These are phyloP conservation scores for Fusarium odoratissimum DNA, from an alignment of 2,329 filamentous ascomycete genomes.

Conservation along the genomic window DNA sequence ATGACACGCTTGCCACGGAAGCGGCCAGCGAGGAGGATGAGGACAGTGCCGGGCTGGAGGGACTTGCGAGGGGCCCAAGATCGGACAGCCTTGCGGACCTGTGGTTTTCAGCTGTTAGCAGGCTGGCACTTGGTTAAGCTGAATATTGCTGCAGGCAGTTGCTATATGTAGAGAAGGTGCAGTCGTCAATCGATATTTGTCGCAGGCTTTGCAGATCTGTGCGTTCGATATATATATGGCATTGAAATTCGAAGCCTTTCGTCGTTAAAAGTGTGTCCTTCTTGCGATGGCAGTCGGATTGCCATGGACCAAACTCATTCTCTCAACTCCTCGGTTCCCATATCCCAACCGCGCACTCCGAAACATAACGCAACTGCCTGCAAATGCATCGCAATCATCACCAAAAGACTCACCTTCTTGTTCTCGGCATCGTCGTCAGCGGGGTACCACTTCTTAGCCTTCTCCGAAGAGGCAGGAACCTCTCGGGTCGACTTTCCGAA, in stretches of 20 bases:
- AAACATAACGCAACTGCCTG: constrained; percentile 25
- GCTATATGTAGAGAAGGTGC: not conserved
- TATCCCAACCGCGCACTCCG: constrained; percentile 11
- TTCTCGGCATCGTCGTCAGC: constrained; percentile 88
- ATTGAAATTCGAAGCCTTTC: constrained; percentile 27
- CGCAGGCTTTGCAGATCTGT: constrained; percentile 18
- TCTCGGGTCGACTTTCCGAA: constrained; percentile 97
- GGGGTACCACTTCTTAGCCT: constrained; percentile 99
- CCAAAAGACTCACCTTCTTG: constrained; percentile 86
- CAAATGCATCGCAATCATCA: constrained; percentile 40
- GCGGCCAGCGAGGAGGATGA: constrained; percentile 98
- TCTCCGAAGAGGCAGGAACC: constrained; percentile 86
- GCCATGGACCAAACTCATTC: constrained; percentile 14
- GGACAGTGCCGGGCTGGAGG: constrained; percentile 93
- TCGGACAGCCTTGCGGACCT: constrained; percentile 96
- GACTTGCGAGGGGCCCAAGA: constrained; percentile 87
- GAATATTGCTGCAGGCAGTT: constrained; percentile 14
- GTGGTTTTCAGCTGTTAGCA: constrained; percentile 51
- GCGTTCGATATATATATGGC: constrained; percentile 27
- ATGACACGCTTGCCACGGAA: constrained; percentile 99
- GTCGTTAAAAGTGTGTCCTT: constrained; percentile 16
- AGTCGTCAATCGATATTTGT: constrained; percentile 34
- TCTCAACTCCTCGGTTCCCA: constrained; percentile 25
- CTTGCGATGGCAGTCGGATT: constrained; percentile 21
- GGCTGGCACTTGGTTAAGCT: constrained; percentile 19